These are phyloP conservation scores for Tolypocladium tundrense DNA, from an alignment of 2,329 filamentous ascomycete genomes.

Conservation along the genomic window DNA sequence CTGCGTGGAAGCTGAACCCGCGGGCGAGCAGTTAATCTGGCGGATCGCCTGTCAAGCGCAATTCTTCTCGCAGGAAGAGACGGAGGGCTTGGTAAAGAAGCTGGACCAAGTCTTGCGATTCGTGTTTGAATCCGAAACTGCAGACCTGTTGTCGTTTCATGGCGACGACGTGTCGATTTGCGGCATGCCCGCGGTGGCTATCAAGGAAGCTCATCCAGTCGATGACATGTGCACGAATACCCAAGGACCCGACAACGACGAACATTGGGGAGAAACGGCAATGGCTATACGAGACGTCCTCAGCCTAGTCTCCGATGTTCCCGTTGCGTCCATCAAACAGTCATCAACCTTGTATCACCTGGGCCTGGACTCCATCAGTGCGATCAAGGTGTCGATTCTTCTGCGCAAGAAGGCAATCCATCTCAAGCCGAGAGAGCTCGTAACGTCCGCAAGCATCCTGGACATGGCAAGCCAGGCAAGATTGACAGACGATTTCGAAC, in stretches of 20 bases:
- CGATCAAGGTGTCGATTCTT: slow-evolving; percentile 70
- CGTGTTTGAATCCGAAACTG: slow-evolving; percentile 39
- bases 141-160: slow-evolving; percentile 44
- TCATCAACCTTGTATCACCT: slow-evolving; percentile 68
- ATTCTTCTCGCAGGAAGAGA: slow-evolving; percentile 36
- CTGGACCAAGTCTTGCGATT: slow-evolving; percentile 50
- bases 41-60: slow-evolving; percentile 58
- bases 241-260: neutral
- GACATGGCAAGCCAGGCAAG: slow-evolving; percentile 43
- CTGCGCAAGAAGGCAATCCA: slow-evolving; percentile 53
- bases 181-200: slow-evolving; percentile 33
- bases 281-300: slow-evolving; percentile 35
- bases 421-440: slow-evolving; percentile 60
- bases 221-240: neutral
- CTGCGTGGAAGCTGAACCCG: slow-evolving; percentile 68
- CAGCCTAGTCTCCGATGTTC: slow-evolving; percentile 49
- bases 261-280: slow-evolving; percentile 24
- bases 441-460: slow-evolving; percentile 53
- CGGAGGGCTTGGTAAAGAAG: slow-evolving; percentile 40
- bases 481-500: neutral
- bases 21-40: slow-evolving; percentile 50
- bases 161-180: slow-evolving; percentile 50
- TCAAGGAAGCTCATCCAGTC: slow-evolving; percentile 1
- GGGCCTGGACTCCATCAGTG: slow-evolving; percentile 83
- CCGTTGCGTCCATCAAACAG: slow-evolving; percentile 45